Conservation (phyloP, 2,329 filamentous ascomycete genomes). For the Neofusicoccum sp. region DNA sequence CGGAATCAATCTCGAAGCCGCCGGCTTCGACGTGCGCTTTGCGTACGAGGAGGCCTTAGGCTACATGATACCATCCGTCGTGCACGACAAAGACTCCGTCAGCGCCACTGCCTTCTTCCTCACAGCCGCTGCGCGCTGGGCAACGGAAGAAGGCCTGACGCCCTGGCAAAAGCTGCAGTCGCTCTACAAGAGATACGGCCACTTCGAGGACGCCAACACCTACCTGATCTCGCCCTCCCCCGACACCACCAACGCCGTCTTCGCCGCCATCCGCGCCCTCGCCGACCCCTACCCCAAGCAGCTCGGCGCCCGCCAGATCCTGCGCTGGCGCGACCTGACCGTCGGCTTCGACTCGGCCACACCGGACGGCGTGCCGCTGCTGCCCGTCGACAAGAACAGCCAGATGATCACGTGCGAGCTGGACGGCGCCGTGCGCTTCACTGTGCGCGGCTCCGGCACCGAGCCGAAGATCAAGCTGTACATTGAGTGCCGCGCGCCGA, state of each 20-base stretch:
- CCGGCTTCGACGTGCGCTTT: slow-evolving; percentile 54
- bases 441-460: slow-evolving; percentile 60
- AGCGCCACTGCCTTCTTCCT: slow-evolving; percentile 60
- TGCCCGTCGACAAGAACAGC: slow-evolving; percentile 56
- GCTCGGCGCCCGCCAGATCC: slow-evolving; percentile 53
- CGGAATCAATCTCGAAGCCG: slow-evolving; percentile 49
- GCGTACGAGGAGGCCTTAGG: slow-evolving; percentile 66
- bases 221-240: slow-evolving; percentile 61
- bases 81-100: slow-evolving; percentile 65
- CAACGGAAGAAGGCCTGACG: slow-evolving; percentile 50
- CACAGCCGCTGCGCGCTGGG: slow-evolving; percentile 53
- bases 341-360: slow-evolving; percentile 59
- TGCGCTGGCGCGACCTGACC: slow-evolving; percentile 62
- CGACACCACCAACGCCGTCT: slow-evolving; percentile 52
- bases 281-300: slow-evolving; percentile 41
- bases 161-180: slow-evolving; percentile 57
- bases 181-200: slow-evolving; percentile 58
- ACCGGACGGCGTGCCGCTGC: slow-evolving; percentile 49
- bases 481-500: slow-evolving; percentile 48
- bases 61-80: slow-evolving; percentile 63
- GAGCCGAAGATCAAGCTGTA: slow-evolving; percentile 67
- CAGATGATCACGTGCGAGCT: slow-evolving; percentile 66
- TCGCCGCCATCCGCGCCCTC: slow-evolving; percentile 52
- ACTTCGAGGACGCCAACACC: slow-evolving; percentile 63
- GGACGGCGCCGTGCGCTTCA: slow-evolving; percentile 57